A percentile compares a stretch with the other conserved stretches of the same genome.
phyloP scores from a whole-genome alignment of 257 asterid genomes.

The Agastache rugosa region DNA sequence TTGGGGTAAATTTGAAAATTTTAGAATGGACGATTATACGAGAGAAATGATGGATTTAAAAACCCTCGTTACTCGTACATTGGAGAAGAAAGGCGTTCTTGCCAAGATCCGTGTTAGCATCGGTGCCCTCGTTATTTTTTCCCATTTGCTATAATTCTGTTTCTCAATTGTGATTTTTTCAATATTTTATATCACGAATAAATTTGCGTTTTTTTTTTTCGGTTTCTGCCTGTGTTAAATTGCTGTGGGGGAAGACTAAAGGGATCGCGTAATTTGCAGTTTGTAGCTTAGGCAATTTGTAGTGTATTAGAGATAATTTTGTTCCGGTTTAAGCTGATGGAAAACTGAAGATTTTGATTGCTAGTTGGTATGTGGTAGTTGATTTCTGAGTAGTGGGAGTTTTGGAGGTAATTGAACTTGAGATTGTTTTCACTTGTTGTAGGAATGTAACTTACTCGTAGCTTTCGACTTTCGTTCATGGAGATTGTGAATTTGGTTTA shows the following conservation, averaged over 20 bases:
- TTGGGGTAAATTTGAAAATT: slow-evolving; percentile 18
- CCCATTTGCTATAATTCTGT: not conserved
- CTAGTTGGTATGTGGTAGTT: slow-evolving; percentile 3
- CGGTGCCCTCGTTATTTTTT: slow-evolving; percentile 19
- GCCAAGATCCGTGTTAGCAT: slow-evolving; percentile 97
- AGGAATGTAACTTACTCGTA: not conserved
- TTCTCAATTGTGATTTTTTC: slow-evolving; percentile 3
- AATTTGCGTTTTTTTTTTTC: not conserved
- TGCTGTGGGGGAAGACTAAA: not conserved
- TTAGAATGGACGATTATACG: slow-evolving; percentile 87
- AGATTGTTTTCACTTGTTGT: not conserved
- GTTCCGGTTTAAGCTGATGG: slow-evolving; percentile 24
- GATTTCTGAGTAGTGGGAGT: not conserved
- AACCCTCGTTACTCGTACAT: slow-evolving; percentile 95
- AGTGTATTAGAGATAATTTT: not conserved
- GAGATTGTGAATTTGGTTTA: slow-evolving; percentile 9
- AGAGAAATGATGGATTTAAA: slow-evolving; percentile 99
- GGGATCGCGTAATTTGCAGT: slow-evolving; percentile 26
- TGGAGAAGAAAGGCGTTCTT: slow-evolving; percentile 98
- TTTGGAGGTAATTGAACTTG: not conserved
- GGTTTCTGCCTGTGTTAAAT: not conserved
- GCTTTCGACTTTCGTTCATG: not conserved
- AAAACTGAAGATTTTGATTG: not conserved
- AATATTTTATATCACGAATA: not conserved
- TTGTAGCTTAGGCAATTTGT: not conserved